Evolutionary conservation across 2,329 filamentous ascomycete species (phyloP), one percentile per base, ranked within the genome.

Genomic region (Botrytis elliptica): DNA sequence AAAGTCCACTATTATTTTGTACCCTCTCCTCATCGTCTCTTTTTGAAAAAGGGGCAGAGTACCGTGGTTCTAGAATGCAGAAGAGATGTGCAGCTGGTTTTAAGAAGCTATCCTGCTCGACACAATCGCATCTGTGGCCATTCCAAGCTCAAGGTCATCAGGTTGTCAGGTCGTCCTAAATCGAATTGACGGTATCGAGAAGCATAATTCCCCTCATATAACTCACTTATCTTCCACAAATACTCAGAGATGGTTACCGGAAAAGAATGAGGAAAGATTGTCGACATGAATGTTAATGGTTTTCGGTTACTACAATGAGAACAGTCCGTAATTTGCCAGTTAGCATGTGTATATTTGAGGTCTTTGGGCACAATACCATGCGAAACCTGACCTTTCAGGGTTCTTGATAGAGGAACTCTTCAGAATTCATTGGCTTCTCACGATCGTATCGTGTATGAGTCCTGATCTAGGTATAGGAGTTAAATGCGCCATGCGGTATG

Each of bases 371-470:
- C 3, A 0, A 57, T 3, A 18, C 14, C 52, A 29, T 57, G 14
- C 52, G 18, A 18, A 57, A 4, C 3, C n/a, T 18, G n/a, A 7
- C n/a, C 5, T 57, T 3, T 4, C 16, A 55, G 7, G 14, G 3
- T 16, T 33, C 25, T 18, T 57, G n/a, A 14, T 57, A 6, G 14
- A 57, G 6, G 2, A 18, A 29, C n/a, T 57, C n/a, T 57, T 18
- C 2, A 14, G 1, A 7, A 6, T 29, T 7, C 1, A 57, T 18
- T 57, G 52, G 5, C 7, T n/a, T 29, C 12, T 29, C 6, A 12
- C 4, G 3, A 18, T 18, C 14, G 29, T 4, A 18, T 9, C 3
- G 6, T 29, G 0, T 55, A 0, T 29, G n/a, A 3, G 6, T 12
- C 2, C 7, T 18, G n/a, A 29, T 57, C n/a, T 18, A 2, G 14